phyloP scores from a whole-genome alignment of 164 flowering plant species.

The Pachysandra terminalis region DNA sequence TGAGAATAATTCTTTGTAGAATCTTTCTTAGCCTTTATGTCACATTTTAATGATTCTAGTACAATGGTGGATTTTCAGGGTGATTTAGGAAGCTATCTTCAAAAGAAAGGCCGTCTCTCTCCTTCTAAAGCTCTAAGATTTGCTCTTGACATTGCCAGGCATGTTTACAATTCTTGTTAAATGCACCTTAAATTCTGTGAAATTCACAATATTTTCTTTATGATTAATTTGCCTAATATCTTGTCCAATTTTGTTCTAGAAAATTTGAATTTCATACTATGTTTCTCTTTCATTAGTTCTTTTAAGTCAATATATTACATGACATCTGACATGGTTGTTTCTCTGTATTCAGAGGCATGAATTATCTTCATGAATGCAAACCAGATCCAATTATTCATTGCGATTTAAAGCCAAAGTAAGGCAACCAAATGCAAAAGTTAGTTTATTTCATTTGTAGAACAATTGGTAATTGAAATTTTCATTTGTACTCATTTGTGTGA shows the following conservation, averaged over 20 bases:
- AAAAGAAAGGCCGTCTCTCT: constrained; percentile 82
- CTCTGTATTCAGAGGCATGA: constrained; percentile 77
- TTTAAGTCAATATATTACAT: not conserved
- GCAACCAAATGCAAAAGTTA: constrained; percentile 42
- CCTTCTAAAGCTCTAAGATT: constrained; percentile 80
- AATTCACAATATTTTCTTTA: not conserved
- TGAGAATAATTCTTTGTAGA: not conserved
- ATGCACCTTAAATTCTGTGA: not conserved
- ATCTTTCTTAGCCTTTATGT: not conserved
- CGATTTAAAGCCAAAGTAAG: constrained; percentile 97
- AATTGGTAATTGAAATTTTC: constrained; percentile 7
- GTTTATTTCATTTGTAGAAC: constrained; percentile 10
- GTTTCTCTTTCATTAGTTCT: not conserved
- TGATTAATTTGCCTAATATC: not conserved
- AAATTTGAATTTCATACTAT: not conserved
- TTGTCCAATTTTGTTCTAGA: not conserved
- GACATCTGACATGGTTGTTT: not conserved
- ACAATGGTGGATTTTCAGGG: constrained; percentile 53
- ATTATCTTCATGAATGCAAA: constrained; percentile 97
- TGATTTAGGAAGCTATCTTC: constrained; percentile 78
- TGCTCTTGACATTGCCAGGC: constrained; percentile 96
- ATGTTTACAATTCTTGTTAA: constrained; percentile 17
- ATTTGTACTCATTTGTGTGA: constrained; percentile 20
- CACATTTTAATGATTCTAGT: not conserved
- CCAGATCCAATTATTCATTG: constrained; percentile 93